Evolutionary conservation across 768 basidiomycete species (phyloP), one percentile per base, ranked within the genome.

Genomic region (Rhizopogon rudus): DNA sequence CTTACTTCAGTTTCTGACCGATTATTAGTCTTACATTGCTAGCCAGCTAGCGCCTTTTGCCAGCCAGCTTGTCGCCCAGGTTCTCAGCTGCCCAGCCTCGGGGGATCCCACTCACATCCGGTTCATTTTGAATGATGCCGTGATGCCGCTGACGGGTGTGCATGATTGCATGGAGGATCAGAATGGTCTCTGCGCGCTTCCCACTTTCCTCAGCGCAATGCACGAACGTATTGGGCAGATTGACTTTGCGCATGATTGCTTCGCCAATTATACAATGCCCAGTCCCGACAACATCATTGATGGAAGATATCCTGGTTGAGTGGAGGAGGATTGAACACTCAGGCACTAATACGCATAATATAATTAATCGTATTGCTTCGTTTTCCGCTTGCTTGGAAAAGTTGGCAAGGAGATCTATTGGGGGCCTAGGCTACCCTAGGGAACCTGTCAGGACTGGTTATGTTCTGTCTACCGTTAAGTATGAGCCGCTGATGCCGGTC

Each of bases 71-170:
- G 75, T 77, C 28, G 71, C 73, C 35, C 79, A 81, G 56, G 71
- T 80, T 7, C 63, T 79, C 39, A 65, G 69, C 10, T 80, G 77
- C 61, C 65, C 69, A 33, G 66, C 62, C 43, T 52, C 54, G 6
- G 49, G 58, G 41, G 54, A 63, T 3, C 60, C 66, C 5, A 65
- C 69, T 13, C 63, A 73, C 52, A 73, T 80, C 55, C 67, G 79
- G 16, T 72, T 75, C 65, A 68, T 79, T 44, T 66, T 79, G 25
- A 82, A 82, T 61, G 81, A 82, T 60, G 79, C 69, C 2, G 70
- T 75, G 3, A 66, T 80, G 1, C 80, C 79, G 9, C 65, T 80
- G 12, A 76, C 75, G 2, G 71, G 74, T 14, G 65, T 81, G 45
- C 56, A 66, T 1, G 76, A 75, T 8, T 81, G 80, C 65, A 40